Evolutionary conservation across 371 early-diverging fungal genomes (phyloP), one percentile per base, ranked within the genome.

Genomic region (Entomophthora muscae): DNA sequence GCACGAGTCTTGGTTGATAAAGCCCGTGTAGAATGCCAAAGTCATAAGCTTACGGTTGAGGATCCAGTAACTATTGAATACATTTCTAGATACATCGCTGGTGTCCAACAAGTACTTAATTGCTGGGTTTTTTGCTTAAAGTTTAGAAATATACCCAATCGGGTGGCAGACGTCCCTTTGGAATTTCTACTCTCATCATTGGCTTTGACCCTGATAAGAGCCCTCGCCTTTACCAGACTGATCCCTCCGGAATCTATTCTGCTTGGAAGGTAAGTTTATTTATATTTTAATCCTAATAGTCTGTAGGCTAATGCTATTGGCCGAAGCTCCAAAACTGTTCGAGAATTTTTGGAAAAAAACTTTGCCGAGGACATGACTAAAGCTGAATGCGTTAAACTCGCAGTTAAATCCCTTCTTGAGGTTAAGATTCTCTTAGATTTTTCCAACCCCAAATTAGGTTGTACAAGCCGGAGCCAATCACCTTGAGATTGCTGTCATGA

Each of bases 131-230:
- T 26, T 30, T 62, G 13, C 29, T 58, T 22, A 64, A 32, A 1
- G 21, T 5, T 12, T 76, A 95, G 90, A 91, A 91, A 88, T 98
- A 97, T 80, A 99, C 99, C 42, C 98, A 99, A 75, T 89, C 90
- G 73, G 95, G 95, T 71, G 97, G 98, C 75, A 90, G 94, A 23
- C 88, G 99, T 71, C 99, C 99, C 28, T 98, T 99, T 76, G 99
- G 99, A 68, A 91, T 99, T 63, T 92, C 95, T 59, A 92, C 95
- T 54, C 80, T 99, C 54, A 80, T 99, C 67, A 88, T 98, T 69
- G 98, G 99, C n/a, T 84, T 89, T 69, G 85, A 85, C 63, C 73
- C 78, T 3, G 84, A 86, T 71, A 82, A 85, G 67, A 78, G 77
- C 22, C 97, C 99, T 32, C 85, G 86, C 70, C 84, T 98, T 65